Conservation (phyloP, 164 flowering plant species). For the Warburgia ugandensis region DNA sequence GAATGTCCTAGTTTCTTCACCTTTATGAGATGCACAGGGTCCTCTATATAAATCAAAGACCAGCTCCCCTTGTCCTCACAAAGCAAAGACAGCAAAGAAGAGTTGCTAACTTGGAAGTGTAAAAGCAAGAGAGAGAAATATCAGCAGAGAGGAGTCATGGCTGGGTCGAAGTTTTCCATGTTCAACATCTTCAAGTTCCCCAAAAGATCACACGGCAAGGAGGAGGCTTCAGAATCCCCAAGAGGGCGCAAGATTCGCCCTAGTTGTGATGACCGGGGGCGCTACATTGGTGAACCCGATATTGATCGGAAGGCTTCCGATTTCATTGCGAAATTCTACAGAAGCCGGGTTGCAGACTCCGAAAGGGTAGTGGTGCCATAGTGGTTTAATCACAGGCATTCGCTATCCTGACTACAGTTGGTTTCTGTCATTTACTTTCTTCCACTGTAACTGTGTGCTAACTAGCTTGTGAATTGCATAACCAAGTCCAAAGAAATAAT, state of each 20-base stretch:
- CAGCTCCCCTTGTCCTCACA: too few species aligned
- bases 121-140: conserved; percentile 6
- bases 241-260: not conserved
- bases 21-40: too few species aligned
- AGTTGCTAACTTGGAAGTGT: too few species aligned
- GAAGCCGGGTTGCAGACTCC: not conserved
- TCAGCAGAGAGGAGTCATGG: not conserved
- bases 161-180: conserved; percentile 2
- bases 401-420: too few species aligned
- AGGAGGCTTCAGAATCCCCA: not conserved
- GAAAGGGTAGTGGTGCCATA: not conserved
- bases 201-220: not conserved
- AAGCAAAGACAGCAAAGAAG: too few species aligned
- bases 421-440: too few species aligned
- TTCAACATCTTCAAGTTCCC: conserved; percentile 8
- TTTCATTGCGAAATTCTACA: conserved; percentile 10
- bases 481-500: too few species aligned
- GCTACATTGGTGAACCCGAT: conserved; percentile 9
- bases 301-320: conserved; percentile 9
- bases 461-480: too few species aligned
- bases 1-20: too few species aligned
- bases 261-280: conserved; percentile 5
- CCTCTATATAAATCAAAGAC: too few species aligned
- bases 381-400: too few species aligned
- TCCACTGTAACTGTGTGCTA: too few species aligned